A percentile compares a stretch with the other conserved stretches of the same genome.
Conservation (phyloP, 2,329 filamentous ascomycete genomes). For the Stemphylium lycopersici region DNA sequence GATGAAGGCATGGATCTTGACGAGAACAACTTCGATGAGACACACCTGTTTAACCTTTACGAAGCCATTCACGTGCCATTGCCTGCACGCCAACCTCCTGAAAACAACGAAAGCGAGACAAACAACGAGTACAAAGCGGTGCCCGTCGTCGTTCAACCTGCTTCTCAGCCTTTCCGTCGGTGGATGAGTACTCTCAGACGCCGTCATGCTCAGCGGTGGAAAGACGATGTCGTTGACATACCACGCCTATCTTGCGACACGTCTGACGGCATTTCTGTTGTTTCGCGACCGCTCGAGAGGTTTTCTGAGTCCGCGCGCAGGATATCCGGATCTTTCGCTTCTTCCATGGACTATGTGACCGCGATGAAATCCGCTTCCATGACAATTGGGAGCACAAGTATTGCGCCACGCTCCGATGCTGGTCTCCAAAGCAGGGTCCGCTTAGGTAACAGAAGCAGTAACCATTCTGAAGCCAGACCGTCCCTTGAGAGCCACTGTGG, state of each 20-base stretch:
- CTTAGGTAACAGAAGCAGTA: slow-evolving; percentile 65
- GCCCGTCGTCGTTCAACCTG: neutral
- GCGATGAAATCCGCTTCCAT: slow-evolving; percentile 80
- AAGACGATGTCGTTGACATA: slow-evolving; percentile 43
- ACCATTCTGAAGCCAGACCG: slow-evolving; percentile 65
- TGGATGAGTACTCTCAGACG: slow-evolving; percentile 75
- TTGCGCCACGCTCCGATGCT: slow-evolving; percentile 64
- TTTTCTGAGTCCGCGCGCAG: slow-evolving; percentile 40
- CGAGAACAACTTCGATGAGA: slow-evolving; percentile 21
- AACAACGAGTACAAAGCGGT: slow-evolving; percentile 5
- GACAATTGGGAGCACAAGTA: slow-evolving; percentile 75
- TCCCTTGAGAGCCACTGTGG: slow-evolving; percentile 64
- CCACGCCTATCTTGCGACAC: slow-evolving; percentile 47
- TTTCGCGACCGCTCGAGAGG: slow-evolving; percentile 14
- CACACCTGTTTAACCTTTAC: slow-evolving; percentile 37
- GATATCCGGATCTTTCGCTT: slow-evolving; percentile 65
- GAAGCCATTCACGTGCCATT: slow-evolving; percentile 41
- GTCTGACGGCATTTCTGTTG: slow-evolving; percentile 12
- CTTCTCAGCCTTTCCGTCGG: slow-evolving; percentile 64
- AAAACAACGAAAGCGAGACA: slow-evolving; percentile 24
- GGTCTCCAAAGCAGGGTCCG: slow-evolving; percentile 64
- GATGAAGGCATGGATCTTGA: slow-evolving; percentile 22
- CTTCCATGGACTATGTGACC: slow-evolving; percentile 80
- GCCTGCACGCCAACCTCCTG: slow-evolving; percentile 28
- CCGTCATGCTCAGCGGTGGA: slow-evolving; percentile 53